Conservation (phyloP, 768 basidiomycete genomes). For the Mycena kentingensis region DNA sequence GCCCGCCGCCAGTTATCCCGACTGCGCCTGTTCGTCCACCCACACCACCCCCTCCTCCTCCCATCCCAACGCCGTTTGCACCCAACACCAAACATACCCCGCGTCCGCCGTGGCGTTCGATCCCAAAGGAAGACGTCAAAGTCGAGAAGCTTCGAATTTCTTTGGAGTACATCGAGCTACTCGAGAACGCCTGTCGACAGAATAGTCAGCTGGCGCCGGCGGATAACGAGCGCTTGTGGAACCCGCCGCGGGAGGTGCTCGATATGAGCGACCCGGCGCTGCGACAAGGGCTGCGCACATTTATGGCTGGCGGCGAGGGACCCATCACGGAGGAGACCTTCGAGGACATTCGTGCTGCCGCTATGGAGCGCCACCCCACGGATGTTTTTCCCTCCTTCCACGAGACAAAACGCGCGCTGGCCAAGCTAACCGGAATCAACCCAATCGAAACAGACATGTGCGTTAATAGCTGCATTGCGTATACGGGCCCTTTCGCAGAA, state of each 20-base stretch:
- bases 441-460: conserved; percentile 30
- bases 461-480: conserved; percentile 15
- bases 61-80: too few species aligned
- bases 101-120: too few species aligned
- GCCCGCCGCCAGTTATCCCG: too few species aligned
- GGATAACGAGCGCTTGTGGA: conserved; percentile 3
- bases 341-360: conserved; percentile 13
- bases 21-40: too few species aligned
- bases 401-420: conserved; percentile 11
- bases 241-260: background rate
- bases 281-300: background rate
- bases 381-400: conserved; percentile 14
- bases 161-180: too few species aligned
- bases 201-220: background rate
- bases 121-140: too few species aligned
- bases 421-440: conserved; percentile 19
- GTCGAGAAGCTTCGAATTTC: too few species aligned
- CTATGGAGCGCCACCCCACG: conserved; percentile 11
- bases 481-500: conserved; percentile 4
- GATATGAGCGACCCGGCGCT: background rate
- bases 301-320: conserved; percentile 3
- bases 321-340: conserved; percentile 11
- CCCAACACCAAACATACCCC: too few species aligned
- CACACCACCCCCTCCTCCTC: too few species aligned
- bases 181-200: too few species aligned